Conservation (phyloP, 2,329 filamentous ascomycete genomes). For the Cryphonectria radicalis region DNA sequence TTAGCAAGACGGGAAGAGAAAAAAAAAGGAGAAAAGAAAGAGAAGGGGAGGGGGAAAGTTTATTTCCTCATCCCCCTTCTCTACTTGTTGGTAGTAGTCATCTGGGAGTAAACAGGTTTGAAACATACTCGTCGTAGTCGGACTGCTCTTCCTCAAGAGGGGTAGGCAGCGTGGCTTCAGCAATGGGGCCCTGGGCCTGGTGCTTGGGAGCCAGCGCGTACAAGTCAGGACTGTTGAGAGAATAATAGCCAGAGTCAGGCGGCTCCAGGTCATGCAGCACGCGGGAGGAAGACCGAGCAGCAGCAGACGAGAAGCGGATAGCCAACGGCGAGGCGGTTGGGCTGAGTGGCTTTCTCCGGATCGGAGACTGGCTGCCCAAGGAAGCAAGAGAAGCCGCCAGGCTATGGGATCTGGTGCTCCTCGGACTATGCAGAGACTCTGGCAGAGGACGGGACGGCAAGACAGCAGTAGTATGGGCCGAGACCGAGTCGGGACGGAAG, state of each 20-base stretch:
- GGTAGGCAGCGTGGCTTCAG: conserved; percentile 26
- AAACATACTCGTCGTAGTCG: conserved; percentile 27
- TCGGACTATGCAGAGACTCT: conserved; percentile 35
- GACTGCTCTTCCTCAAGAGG: conserved; percentile 18
- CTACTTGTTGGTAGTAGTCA: not conserved
- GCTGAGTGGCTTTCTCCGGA: conserved; percentile 66
- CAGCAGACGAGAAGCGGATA: conserved; percentile 51
- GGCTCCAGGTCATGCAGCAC: conserved; percentile 47
- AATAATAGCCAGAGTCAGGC: conserved; percentile 58
- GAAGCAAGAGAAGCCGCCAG: conserved; percentile 37
- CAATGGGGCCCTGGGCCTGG: conserved; percentile 36
- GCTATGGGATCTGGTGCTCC: conserved; percentile 38
- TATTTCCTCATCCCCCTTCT: not conserved
- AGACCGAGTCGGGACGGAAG: conserved; percentile 20
- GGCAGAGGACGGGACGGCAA: conserved; percentile 19
- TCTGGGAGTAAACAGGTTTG: conserved; percentile 4
- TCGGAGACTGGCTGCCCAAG: conserved; percentile 39
- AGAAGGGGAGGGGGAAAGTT: not conserved
- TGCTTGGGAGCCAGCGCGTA: conserved; percentile 48
- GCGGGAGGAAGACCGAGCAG: not conserved
- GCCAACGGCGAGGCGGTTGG: conserved; percentile 57
- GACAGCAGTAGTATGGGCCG: conserved; percentile 4
- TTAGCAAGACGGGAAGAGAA: conserved; percentile 32
- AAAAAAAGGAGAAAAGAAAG: conserved; percentile 12
- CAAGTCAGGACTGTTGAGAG: conserved; percentile 64